Base-by-base conservation (phyloP, 805 yeast species). In the Lachancea quebecensis region DNA sequence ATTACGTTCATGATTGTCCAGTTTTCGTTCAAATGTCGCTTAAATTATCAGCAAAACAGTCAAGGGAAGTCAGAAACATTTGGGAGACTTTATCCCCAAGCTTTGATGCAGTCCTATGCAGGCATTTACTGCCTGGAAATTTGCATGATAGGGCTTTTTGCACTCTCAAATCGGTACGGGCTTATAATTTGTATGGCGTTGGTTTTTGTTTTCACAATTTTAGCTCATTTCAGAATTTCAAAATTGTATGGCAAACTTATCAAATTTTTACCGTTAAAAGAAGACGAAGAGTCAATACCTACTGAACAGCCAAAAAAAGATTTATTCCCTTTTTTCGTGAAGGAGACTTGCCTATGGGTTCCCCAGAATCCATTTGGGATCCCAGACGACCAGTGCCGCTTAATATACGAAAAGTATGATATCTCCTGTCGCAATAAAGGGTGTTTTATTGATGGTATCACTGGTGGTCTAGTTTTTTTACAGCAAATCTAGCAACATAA, bases 61-160 rank as follows among this genome's bases (percentile, higher is more conserved):
- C 64, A 59, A 11, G 78, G 79, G 48, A 66, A 66, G 16, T 74
- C 84, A 2, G 91, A 84, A 54, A 79, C 87, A 0, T 66, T 70
- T 54, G 96, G 96, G 0, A 71, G 69, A 47, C 68, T 84, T 38
- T 89, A 85, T 60, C 85, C 93, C 1, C 69, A 70, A 2, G 95
- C 95, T 0, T 63, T 89, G 15, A 72, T 83, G 46, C 95, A 87
- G 46, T 62, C 89, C 37, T 87, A 84, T 56, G 71, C 85, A 0
- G 97, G 97, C 0, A 66, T 89, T 1, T 89, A 89, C 60, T 85
- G 89, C 55, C 70, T 86, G 57, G 95, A 89, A 56, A 69, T 82
- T 32, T 84, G 90, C 50, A 64, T 89, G 54, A 73, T 85, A 35
- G 97, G 96, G 0, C 66, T 87, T 9, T 81, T 86, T 53, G 75